These are phyloP conservation scores for Lizanozyma gosingica DNA, from an alignment of 1,139 yeast species.

Conservation along the genomic window DNA sequence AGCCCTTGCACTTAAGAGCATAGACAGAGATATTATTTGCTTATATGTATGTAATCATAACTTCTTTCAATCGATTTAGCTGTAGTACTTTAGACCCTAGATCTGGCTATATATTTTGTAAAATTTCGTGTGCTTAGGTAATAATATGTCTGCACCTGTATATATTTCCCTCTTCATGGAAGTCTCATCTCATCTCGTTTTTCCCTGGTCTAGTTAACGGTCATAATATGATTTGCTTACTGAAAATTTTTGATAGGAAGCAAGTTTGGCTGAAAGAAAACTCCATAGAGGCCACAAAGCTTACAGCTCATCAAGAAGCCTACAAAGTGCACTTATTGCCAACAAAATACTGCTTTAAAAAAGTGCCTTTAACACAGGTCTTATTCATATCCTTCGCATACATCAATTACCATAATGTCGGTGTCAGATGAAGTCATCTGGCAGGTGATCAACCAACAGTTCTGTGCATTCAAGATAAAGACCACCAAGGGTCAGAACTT, in stretches of 20 bases:
- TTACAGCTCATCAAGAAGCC: too few relatives aligned
- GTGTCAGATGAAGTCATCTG: conserved; percentile 66
- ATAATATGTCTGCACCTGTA: neutral
- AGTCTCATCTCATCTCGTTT: conserved; percentile 2
- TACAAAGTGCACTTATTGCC: conserved; percentile 1
- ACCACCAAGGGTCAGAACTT: conserved; percentile 75
- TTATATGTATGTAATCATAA: too few relatives aligned
- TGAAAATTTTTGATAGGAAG: conserved; percentile 1
- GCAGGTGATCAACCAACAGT: conserved; percentile 86
- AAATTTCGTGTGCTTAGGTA: neutral
- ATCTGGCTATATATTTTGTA: too few relatives aligned
- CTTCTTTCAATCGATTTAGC: too few relatives aligned
- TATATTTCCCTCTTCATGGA: neutral
- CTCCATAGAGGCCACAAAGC: too few relatives aligned
- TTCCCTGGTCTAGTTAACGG: neutral
- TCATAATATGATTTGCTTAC: conserved; percentile 1
- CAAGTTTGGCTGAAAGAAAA: too few relatives aligned
- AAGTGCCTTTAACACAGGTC: neutral
- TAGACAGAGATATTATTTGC: too few relatives aligned
- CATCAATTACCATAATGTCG: conserved; percentile 2
- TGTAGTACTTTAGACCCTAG: too few relatives aligned
- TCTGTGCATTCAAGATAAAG: conserved; percentile 80
- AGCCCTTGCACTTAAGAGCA: conserved; percentile 16
- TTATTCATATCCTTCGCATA: neutral
- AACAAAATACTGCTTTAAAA: conserved; percentile 1